Base-by-base conservation (phyloP, 2,329 filamentous ascomycete species). In the Fusarium fujikuroi region DNA sequence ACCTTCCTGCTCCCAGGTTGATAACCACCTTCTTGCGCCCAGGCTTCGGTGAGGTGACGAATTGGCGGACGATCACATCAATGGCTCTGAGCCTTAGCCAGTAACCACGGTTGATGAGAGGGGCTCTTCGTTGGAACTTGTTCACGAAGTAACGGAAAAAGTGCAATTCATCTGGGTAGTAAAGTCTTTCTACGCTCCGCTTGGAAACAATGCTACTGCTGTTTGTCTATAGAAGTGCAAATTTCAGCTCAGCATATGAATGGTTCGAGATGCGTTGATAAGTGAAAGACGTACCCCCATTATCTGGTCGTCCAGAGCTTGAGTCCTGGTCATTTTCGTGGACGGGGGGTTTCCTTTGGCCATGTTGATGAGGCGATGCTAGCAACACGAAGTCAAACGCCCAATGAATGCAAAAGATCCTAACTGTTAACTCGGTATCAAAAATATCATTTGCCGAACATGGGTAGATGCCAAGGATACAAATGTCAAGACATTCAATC, bases 131-230 rank as follows among this genome's bases (percentile, higher is more conserved):
- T 81, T 94, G 91, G 75, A 93, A 92, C 80, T 95, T 97, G 75
- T 89, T 91, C 39, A 97, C 94, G 81, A 98, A 98, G 79, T 94
- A 92, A 52, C 93, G 92, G 76, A 96, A 95, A 84, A 93, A 97
- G 80, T 97, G 93, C 34, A 92, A 89, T 77, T 97, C 91, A 69
- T 90, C 77, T 21, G 92, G 87, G 79, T 93, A 92, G 81, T 98
- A 98, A 19, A 97, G 85, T 75, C 92, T 92, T 79, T 97, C 95
- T n/a, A 98, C 95, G 77, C 94, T 96, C 75, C 95, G 87, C 81
- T 98, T 98, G 19, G 95, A 97, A 21, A 95, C 92, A 75, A 97
- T 97, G 78, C 93, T 97, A 82, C 93, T 95, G 80, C 91, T 95
- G 80, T 97, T 97, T 65, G 95, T 98, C 89, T 93, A 66, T 39